Evolutionary conservation across 805 yeast species (phyloP), one percentile per base, ranked within the genome.

Genomic region (Lachancea lanzarotensis): DNA sequence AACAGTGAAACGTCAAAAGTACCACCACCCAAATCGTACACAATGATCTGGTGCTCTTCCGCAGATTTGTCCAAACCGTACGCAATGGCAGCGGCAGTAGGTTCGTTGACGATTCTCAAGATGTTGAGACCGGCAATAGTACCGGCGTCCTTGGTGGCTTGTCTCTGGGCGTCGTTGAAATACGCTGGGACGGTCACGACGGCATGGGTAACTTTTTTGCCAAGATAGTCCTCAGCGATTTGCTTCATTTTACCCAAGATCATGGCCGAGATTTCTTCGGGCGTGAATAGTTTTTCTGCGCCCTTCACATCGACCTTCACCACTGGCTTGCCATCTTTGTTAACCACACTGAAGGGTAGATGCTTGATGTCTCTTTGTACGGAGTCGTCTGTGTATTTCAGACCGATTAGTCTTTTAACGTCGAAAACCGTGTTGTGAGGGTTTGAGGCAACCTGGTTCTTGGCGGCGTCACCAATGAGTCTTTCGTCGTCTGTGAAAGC

Each of bases 31-130:
- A 89, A 78, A 70, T 89, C 97, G 68, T 86, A 89, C 46, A 89
- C 95, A 62, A 89, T 80, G 55, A 89, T 87, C 69, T 89, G 90
- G 60, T 84, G 85, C 71, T 89, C 97, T 53, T 78, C 84, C 32
- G 81, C 82, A 50, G 79, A 75, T 65, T 82, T 81, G 67, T 87
- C 95, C 56, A 90, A 75, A 65, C 97, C 97, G 71, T 89, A 89
- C 52, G 97, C 97, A 69, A 89, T 87, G 45, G 97, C 97, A 55
- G 97, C 97, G 38, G 97, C 97, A 49, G 97, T 89, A 60, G 95
- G 95, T 75, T 86, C 95, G 67, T 86, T 86, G 51, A 86, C 91
- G 57, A 86, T 86, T 76, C 95, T 82, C 69, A 86, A 73, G 52
- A 86, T 87, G 66, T 83, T 85, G 65, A 86, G 75, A 59, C 95